Evolutionary conservation across 78 protist genomes (phyloP).

Genomic region (Dictyostelium firmibasis): DNA sequence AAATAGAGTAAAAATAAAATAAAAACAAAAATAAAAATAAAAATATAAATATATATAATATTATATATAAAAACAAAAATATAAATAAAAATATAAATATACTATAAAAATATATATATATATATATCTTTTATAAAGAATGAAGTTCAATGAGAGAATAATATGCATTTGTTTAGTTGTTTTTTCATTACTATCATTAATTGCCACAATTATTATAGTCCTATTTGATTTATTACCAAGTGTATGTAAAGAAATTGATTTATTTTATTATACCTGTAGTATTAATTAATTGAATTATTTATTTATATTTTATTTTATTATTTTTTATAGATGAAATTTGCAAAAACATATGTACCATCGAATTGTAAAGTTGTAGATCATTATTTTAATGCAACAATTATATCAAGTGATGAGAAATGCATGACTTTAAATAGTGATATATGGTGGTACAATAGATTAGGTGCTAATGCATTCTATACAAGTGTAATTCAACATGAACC

Average conservation of each 20-base stretch:
- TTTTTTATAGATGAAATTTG: constrained; percentile 3
- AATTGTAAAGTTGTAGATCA: constrained; percentile 9
- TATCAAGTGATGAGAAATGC: neutral
- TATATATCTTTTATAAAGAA: neutral
- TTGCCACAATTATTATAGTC: neutral
- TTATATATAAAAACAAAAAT: no score
- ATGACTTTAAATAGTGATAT: neutral
- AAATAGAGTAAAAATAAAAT: no score
- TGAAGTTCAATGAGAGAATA: neutral
- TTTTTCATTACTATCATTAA: neutral
- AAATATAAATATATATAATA: no score
- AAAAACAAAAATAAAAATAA: no score
- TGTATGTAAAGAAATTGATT: constrained; percentile 11
- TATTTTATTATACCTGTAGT: no score
- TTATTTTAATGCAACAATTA: neutral
- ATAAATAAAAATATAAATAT: neutral
- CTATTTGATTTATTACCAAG: constrained; percentile 33
- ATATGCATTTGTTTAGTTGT: neutral
- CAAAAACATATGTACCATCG: constrained; percentile 32
- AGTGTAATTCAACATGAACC: constrained; percentile 16
- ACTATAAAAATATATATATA: neutral
- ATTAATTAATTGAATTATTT: no score
- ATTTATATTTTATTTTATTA: neutral
- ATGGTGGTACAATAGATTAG: constrained; percentile 50
- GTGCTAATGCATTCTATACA: constrained; percentile 25